Conservation (phyloP, 1,284 basidiomycete species). For the Ganoderma meredithae region DNA sequence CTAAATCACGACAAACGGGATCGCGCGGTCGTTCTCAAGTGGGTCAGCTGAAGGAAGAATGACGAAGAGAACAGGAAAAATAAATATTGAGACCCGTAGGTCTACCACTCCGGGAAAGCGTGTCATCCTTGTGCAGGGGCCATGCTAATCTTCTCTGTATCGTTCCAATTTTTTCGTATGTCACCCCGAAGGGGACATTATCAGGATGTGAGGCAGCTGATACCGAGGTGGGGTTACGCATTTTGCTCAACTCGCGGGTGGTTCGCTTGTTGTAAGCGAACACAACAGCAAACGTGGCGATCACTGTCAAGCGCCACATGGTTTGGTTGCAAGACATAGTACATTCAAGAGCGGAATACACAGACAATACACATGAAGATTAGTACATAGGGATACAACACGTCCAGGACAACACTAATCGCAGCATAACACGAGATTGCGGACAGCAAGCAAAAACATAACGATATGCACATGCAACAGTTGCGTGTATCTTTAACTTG, state of each 20-base stretch:
- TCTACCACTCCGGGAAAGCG: slow-evolving; percentile 37
- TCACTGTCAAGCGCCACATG: neutral
- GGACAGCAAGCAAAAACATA: neutral
- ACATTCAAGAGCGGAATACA: neutral
- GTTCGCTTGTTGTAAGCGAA: neutral
- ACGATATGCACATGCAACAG: neutral
- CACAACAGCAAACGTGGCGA: neutral
- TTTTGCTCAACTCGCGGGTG: slow-evolving; percentile 12
- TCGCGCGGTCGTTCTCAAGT: too few species aligned
- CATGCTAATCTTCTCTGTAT: slow-evolving; percentile 29
- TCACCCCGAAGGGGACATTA: neutral
- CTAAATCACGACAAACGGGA: too few species aligned
- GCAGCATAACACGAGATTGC: neutral
- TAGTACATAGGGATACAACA: neutral
- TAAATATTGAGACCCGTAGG: slow-evolving; percentile 34
- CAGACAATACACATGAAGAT: neutral
- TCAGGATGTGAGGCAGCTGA: neutral
- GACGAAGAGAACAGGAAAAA: neutral
- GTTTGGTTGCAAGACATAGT: neutral
- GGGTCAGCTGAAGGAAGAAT: neutral
- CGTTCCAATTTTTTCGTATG: slow-evolving; percentile 5
- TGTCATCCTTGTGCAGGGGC: slow-evolving; percentile 37
- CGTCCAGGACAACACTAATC: neutral
- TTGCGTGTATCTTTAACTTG: neutral
- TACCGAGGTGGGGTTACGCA: neutral